Conservation (phyloP, 148 eudicot species). For the Vaccinium corymbosum region DNA sequence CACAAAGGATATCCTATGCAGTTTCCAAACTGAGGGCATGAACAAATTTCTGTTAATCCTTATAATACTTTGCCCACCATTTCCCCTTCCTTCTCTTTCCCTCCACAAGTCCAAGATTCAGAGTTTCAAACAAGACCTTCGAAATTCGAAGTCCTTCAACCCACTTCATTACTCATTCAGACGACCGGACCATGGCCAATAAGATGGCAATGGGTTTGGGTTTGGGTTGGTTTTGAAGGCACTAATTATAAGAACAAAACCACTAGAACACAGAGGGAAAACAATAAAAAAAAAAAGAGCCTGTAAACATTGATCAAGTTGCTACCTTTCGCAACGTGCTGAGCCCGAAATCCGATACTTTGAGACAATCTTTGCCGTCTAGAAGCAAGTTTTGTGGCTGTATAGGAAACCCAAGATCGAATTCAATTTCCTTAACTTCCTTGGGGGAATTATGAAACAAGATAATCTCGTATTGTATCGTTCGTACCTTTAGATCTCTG, state of each 20-base stretch:
- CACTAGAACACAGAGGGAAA: not conserved
- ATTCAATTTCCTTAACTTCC: not conserved
- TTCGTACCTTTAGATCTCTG: slow-evolving; percentile 25
- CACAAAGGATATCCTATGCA: not conserved
- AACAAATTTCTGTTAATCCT: not conserved
- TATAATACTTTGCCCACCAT: too few relatives aligned
- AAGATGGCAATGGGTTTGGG: not conserved
- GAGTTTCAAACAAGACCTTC: not conserved
- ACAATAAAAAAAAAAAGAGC: not conserved
- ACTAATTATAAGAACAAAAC: not conserved
- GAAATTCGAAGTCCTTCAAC: not conserved
- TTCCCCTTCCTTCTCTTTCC: not conserved
- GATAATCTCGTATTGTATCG: not conserved
- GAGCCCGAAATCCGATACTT: slow-evolving; percentile 66
- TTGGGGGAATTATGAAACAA: not conserved
- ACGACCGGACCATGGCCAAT: not conserved
- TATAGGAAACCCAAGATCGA: slow-evolving; percentile 7
- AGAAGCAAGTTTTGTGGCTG: slow-evolving; percentile 63
- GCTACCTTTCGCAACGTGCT: slow-evolving; percentile 46
- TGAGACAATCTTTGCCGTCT: slow-evolving; percentile 51
- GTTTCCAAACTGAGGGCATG: not conserved
- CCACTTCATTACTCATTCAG: not conserved
- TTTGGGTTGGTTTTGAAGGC: not conserved
- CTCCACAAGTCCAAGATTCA: not conserved
- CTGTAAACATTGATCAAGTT: not conserved